Percentiles rank a stretch among this genome's conserved stretches.
Evolutionary conservation across 179 eudicot genomes (phyloP).

Genomic region (Kewa caespitosa): DNA sequence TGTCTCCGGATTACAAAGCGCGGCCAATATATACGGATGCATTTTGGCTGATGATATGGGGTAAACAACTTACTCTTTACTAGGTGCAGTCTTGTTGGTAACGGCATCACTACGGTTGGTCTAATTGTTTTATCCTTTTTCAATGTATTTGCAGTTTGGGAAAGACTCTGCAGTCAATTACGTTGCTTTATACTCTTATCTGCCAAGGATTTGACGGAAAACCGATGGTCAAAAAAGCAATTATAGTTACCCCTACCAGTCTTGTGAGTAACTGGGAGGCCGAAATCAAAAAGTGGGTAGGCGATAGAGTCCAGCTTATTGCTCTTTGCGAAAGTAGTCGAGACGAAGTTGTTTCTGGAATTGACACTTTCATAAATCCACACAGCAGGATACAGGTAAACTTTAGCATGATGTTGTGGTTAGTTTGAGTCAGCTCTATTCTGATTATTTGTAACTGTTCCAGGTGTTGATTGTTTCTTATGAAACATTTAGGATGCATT

Average conservation of each 20-base stretch:
- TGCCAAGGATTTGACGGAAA: conserved; percentile 93
- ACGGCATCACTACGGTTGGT: not conserved
- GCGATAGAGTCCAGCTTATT: conserved; percentile 77
- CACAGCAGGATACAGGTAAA: conserved; percentile 65
- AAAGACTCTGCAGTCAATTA: conserved; percentile 95
- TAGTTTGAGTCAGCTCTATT: conserved; percentile 13
- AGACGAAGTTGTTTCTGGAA: conserved; percentile 75
- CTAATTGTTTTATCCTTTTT: not conserved
- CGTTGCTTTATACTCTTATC: conserved; percentile 89
- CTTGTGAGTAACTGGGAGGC: conserved; percentile 99
- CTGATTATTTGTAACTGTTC: conserved; percentile 22
- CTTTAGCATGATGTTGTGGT: conserved; percentile 12
- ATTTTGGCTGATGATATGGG: conserved; percentile 99
- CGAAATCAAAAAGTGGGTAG: conserved; percentile 94
- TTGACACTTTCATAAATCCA: conserved; percentile 62
- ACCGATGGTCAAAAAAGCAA: conserved; percentile 93
- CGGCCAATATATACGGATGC: conserved; percentile 77
- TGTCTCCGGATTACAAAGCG: conserved; percentile 67
- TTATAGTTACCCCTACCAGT: conserved; percentile 97
- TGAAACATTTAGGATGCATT: conserved; percentile 95
- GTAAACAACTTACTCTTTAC: conserved; percentile 43
- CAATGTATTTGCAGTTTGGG: conserved; percentile 63
- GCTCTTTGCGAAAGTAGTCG: conserved; percentile 94
- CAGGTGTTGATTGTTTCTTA: conserved; percentile 97
- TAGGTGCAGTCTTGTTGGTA: conserved; percentile 4